Percentiles rank a stretch among this genome's conserved stretches.
Conservation (phyloP, 78 protist genomes). For the Ministeria vibrans region DNA sequence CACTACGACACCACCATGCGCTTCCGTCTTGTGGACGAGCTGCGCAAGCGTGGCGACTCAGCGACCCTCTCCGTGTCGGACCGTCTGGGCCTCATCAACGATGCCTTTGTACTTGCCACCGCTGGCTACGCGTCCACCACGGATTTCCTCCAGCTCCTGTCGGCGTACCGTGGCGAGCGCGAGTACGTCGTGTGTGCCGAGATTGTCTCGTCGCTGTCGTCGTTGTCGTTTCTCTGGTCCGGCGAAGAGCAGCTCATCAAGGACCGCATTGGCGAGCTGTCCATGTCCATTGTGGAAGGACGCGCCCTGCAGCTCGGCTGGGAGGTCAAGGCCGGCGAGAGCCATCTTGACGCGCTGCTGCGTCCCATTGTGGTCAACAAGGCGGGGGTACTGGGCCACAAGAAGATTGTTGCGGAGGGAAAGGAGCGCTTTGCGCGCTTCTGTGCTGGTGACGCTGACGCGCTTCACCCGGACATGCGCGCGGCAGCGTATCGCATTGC, state of each 20-base stretch:
- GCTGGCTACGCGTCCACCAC: conserved; percentile 6
- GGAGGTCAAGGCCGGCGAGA: conserved; percentile 2
- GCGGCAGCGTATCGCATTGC: background rate
- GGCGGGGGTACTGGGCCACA: background rate
- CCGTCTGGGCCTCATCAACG: conserved; percentile 30
- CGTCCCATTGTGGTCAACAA: background rate
- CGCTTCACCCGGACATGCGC: conserved; percentile 10
- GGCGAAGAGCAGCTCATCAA: background rate
- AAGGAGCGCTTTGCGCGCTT: background rate
- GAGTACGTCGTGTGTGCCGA: conserved; percentile 38
- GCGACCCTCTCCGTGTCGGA: conserved; percentile 11
- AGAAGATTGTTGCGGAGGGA: background rate
- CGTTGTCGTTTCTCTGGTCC: background rate
- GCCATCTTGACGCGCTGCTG: background rate
- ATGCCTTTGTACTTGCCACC: conserved; percentile 25
- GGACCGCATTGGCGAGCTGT: background rate
- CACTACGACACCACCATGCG: conserved; percentile 34
- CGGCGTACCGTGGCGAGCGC: background rate
- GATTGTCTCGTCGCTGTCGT: background rate
- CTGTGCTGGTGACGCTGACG: background rate
- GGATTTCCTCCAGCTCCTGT: conserved; percentile 9
- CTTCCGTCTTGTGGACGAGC: conserved; percentile 17
- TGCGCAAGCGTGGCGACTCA: background rate
- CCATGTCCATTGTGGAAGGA: background rate
- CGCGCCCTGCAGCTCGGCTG: conserved; percentile 38